These are phyloP conservation scores for Candida sanyaensis DNA, from an alignment of 1,139 yeast genomes.

Conservation along the genomic window DNA sequence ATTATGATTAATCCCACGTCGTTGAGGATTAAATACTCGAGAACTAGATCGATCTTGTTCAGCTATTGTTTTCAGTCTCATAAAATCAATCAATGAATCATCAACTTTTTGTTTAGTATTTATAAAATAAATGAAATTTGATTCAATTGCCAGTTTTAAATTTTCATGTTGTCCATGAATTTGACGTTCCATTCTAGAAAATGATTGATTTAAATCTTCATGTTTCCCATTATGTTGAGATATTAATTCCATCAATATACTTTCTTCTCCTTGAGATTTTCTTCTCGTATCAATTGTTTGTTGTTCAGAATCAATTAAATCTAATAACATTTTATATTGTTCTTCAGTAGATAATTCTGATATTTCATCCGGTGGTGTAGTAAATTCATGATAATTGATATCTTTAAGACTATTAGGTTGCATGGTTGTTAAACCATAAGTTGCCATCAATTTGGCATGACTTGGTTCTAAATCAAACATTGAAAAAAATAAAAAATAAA, in stretches of 20 bases:
- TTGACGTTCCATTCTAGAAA: constrained; percentile 59
- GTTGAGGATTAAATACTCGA: constrained; percentile 42
- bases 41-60: constrained; percentile 39
- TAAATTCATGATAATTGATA: constrained; percentile 22
- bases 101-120: constrained; percentile 65
- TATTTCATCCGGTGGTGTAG: constrained; percentile 21
- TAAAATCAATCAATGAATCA: constrained; percentile 35
- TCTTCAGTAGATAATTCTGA: constrained; percentile 26
- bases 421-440: constrained; percentile 28
- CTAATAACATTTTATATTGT: constrained; percentile 30
- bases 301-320: constrained; percentile 21
- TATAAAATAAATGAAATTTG: constrained; percentile 74
- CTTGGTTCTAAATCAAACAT: constrained; percentile 32
- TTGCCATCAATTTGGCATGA: constrained; percentile 22
- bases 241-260: constrained; percentile 7
- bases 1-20: constrained; percentile 16
- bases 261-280: constrained; percentile 12
- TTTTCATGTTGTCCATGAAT: constrained; percentile 68
- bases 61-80: constrained; percentile 35
- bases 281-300: background rate
- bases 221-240: constrained; percentile 31
- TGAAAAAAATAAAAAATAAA: background rate
- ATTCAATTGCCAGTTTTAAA: constrained; percentile 65
- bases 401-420: constrained; percentile 25
- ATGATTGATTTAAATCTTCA: constrained; percentile 52